Evolutionary conservation across 2,329 filamentous ascomycete genomes (phyloP), one percentile per base, ranked within the genome.

Genomic region (Exophiala aquamarina): DNA sequence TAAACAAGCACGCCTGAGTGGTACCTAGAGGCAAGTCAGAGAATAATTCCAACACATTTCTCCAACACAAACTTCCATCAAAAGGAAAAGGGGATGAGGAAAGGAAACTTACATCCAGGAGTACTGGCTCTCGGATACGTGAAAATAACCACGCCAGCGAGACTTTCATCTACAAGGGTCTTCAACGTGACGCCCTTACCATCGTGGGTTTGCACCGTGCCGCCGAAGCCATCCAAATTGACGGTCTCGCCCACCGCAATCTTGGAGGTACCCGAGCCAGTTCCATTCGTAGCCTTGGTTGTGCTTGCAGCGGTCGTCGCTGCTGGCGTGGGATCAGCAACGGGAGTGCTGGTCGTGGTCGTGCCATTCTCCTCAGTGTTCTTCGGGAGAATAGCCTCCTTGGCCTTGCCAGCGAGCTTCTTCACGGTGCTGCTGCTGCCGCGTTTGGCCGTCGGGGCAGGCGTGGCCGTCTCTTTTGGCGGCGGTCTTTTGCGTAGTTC

Each of bases 121-220:
- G 93, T 98, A 20, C 87, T 93, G 10, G 93, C 93, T 72, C 87
- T 94, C 49, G 93, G 93, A 65, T 97, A 97, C 23, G 91, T 96
- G 69, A 98, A 59, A 20, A 59, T 44, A 14, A 52, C 51, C 34
- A 97, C 86, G 19, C 92, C 93, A 28, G 80, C 77, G 71, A 88
- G 84, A 78, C 90, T 95, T 63, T 86, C 80, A 41, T 89, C 85
- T 39, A 96, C 79, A 18, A 98, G 82, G 59, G 83, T 76, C 71
- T 89, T 86, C 49, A 98, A 74, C 1, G 83, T 89, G 4, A 86
- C 90, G 71, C 86, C 87, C 44, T 77, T 73, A 61, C 90, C 90
- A 55, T 95, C 89, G 57, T 97, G 83, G 54, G 86, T 93, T 74
- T 93, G 82, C 55, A 98, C 72, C 63, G 93, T 84, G 45, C 78